Conservation (phyloP, 2,329 filamentous ascomycete genomes). For the Cephalotrichum gorgonifer region DNA sequence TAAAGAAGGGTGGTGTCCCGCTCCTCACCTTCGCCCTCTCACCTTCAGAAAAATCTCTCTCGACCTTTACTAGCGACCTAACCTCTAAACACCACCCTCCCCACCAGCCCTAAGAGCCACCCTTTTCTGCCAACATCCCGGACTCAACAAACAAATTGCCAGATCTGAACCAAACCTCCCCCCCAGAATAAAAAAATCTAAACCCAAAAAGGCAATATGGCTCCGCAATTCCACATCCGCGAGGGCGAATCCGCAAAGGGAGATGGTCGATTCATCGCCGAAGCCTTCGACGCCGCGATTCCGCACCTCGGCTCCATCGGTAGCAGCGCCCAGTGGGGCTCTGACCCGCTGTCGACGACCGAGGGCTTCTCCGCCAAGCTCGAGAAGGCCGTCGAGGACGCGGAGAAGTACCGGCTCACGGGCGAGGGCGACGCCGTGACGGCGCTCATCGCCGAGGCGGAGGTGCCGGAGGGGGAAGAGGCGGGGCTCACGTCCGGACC, state of each 20-base stretch:
- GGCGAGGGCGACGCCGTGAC: slow-evolving; percentile 13
- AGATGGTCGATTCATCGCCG: slow-evolving; percentile 18
- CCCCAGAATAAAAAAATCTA: no score
- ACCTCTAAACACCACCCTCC: no score
- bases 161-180: no score
- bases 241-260: slow-evolving; percentile 11
- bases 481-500: no score
- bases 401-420: slow-evolving; percentile 13
- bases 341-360: slow-evolving; percentile 13
- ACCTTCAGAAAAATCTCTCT: no score
- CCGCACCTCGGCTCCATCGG: slow-evolving; percentile 16
- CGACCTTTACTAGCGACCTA: no score
- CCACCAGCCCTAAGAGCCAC: no score
- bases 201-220: no score
- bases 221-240: slow-evolving; percentile 15
- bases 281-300: slow-evolving; percentile 18
- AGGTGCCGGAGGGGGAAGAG: slow-evolving; percentile 2
- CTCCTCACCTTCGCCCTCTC: no score
- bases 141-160: no score
- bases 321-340: slow-evolving; percentile 18
- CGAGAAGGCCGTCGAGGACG: slow-evolving; percentile 12
- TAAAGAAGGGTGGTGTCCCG: no score
- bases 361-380: slow-evolving; percentile 13
- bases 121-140: no score
- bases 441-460: slow-evolving; percentile 17